phyloP scores from a whole-genome alignment of 139 green algal species.

The Astrephomene gubernaculifera region DNA sequence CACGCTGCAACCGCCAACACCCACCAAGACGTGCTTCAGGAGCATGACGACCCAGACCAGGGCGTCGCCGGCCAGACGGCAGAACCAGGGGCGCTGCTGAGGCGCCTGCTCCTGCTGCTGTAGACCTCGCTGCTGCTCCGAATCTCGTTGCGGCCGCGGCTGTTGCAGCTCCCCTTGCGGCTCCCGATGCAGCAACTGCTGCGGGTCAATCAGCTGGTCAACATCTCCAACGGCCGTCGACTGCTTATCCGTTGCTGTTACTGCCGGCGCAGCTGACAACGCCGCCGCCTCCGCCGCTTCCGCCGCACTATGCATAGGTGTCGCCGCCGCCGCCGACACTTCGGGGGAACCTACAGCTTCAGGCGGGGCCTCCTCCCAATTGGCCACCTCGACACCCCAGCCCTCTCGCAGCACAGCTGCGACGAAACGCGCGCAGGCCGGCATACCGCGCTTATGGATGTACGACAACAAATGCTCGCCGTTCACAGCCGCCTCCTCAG shows the following conservation, averaged over 20 bases:
- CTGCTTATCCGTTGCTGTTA: not conserved
- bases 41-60: not conserved
- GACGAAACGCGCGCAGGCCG: not conserved
- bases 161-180: too few species aligned
- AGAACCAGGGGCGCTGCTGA: too few species aligned
- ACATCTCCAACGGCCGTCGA: too few species aligned
- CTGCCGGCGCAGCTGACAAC: not conserved
- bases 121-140: too few species aligned
- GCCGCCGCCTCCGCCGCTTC: not conserved
- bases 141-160: too few species aligned
- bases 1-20: too few species aligned
- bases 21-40: not conserved
- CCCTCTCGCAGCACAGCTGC: not conserved
- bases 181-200: too few species aligned
- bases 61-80: too few species aligned
- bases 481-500: not conserved
- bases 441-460: not conserved
- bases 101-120: too few species aligned
- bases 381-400: not conserved
- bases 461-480: slow-evolving; percentile 4
- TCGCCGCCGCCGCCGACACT: too few species aligned
- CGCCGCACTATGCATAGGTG: not conserved
- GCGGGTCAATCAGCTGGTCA: too few species aligned
- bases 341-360: not conserved
- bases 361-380: not conserved